Conservation (phyloP, 2,329 filamentous ascomycete species). For the Colletotrichum cordylinicola region DNA sequence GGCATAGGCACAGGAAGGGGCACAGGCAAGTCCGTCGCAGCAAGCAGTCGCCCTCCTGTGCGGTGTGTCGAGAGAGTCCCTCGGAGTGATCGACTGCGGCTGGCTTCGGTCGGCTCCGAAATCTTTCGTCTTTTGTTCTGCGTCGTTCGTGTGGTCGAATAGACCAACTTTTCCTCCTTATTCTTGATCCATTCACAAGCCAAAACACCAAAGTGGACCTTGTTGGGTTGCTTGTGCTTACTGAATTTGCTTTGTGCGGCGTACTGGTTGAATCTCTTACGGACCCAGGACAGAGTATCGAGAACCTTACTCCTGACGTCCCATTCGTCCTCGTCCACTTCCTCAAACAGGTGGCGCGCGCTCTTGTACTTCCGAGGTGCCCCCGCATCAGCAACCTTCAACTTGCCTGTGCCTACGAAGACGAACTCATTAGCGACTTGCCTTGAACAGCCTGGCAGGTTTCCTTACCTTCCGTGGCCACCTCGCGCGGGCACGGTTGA, state of each 20-base stretch:
- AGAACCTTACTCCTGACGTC: slow-evolving; percentile 39
- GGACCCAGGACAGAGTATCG: slow-evolving; percentile 44
- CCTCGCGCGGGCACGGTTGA: not conserved
- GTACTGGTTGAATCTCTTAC: slow-evolving; percentile 40
- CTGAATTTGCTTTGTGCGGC: slow-evolving; percentile 36
- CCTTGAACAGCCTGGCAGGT: not conserved
- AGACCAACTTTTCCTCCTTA: not conserved
- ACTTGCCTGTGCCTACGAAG: not conserved
- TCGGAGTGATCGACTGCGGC: not conserved
- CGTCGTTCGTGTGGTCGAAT: not conserved
- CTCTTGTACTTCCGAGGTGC: slow-evolving; percentile 26
- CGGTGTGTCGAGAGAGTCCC: not conserved
- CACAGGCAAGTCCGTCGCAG: not conserved
- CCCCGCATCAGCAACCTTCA: not conserved
- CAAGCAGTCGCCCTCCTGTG: not conserved
- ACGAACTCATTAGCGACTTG: not conserved
- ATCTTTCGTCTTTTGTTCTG: not conserved
- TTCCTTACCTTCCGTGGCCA: not conserved
- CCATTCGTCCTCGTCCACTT: slow-evolving; percentile 39
- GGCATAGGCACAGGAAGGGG: not conserved
- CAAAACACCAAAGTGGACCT: slow-evolving; percentile 46
- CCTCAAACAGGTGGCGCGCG: slow-evolving; percentile 34
- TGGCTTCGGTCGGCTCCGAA: not conserved
- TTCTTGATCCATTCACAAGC: slow-evolving; percentile 42
- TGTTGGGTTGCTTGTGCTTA: slow-evolving; percentile 36